Conservation (phyloP, 2,329 filamentous ascomycete species). For the Clonostachys rhizophaga region DNA sequence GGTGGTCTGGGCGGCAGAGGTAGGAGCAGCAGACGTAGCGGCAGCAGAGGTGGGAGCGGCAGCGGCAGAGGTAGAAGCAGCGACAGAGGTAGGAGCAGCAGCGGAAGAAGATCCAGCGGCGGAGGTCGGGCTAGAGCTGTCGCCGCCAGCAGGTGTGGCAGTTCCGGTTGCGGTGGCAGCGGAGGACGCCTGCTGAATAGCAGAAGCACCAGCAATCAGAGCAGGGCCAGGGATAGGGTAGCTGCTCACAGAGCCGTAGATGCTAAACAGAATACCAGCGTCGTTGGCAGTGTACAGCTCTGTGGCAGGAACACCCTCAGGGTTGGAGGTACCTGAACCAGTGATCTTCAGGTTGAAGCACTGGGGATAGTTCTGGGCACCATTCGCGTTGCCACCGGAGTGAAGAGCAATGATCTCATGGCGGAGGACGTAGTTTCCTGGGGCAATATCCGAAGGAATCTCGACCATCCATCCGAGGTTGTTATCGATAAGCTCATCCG, state of each 20-base stretch:
- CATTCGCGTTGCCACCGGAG: slow-evolving; percentile 22
- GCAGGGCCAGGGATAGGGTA: slow-evolving; percentile 12
- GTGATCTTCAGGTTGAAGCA: slow-evolving; percentile 43
- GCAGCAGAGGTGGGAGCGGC: slow-evolving; percentile 2
- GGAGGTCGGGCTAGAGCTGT: slow-evolving; percentile 1
- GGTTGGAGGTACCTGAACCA: slow-evolving; percentile 24
- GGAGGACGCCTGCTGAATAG: slow-evolving; percentile 1
- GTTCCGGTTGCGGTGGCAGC: slow-evolving; percentile 1
- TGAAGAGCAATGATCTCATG: slow-evolving; percentile 50
- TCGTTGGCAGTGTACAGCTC: slow-evolving; percentile 32
- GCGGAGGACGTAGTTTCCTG: slow-evolving; percentile 46
- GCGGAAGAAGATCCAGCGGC: neutral
- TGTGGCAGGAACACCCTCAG: slow-evolving; percentile 26
- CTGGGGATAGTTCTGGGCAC: slow-evolving; percentile 45
- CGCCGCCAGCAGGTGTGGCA: slow-evolving; percentile 3
- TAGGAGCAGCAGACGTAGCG: neutral
- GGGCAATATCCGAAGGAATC: slow-evolving; percentile 34
- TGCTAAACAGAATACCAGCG: slow-evolving; percentile 31
- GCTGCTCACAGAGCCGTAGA: slow-evolving; percentile 17
- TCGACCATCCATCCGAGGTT: slow-evolving; percentile 36
- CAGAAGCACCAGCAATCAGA: neutral
- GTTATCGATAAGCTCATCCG: slow-evolving; percentile 42
- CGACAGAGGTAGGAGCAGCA: slow-evolving; percentile 1
- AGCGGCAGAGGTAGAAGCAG: neutral
- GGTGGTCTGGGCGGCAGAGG: neutral